Evolutionary conservation across 345 rosid species (phyloP), one percentile per base, ranked within the genome.

Genomic region (Hibiscus tridactylites): DNA sequence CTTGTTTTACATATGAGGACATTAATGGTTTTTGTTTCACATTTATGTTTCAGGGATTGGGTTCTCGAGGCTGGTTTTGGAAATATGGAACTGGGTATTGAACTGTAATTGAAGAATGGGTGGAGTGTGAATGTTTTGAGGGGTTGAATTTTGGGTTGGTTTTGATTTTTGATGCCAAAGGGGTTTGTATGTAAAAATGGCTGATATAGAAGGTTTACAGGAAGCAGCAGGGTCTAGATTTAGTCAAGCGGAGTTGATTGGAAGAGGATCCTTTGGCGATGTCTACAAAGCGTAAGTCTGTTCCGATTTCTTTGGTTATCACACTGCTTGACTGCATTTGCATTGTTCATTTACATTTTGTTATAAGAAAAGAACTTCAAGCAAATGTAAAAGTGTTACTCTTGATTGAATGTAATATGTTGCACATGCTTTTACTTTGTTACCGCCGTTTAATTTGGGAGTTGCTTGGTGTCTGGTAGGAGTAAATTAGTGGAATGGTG

Each of bases 181-280:
- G 68, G 24, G 76, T 17, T 70, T 70, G 53, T 74, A 26, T 68
- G 76, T 74, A 60, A 49, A 77, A 75, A 92, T 92, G 99, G 92
- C 83, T 69, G 99, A 91, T 80, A 83, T 86, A 75, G 86, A 83
- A 24, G 97, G 92, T 64, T 81, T 94, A 71, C 79, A 79, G 50
- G 97, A 94, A 82, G 97, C 97, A 1, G 86, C 96, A 0, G 93
- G 92, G 72, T 65, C 83, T 70, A 85, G 97, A 82, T 95, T 95
- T 82, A 88, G 83, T 78, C 86, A 91, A 39, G 77, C 85, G 71
- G 96, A 95, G 87, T 84, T 92, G 78, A 95, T 95, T 12, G 99
- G 99, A 11, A 85, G 91, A 87, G 99, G 99, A 71, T 92, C 99
- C 2, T 95, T 95, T 50, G 99, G 99, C 2, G 99, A 95, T 68